phyloP scores from a whole-genome alignment of 2,329 filamentous ascomycete genomes.

The Hypoxylon sp. region DNA sequence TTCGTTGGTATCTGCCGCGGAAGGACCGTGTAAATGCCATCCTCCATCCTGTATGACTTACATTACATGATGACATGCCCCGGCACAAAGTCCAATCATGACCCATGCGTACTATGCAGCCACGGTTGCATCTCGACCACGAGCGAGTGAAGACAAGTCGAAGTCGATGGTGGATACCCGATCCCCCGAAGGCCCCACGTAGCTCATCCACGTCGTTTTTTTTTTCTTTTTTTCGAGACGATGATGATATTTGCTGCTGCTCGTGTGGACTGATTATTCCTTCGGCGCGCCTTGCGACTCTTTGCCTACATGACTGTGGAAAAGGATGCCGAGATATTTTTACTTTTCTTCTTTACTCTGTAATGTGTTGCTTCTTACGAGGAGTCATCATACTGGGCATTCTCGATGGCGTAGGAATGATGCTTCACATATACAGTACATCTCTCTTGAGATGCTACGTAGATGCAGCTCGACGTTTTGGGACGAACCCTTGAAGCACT shows the following conservation, averaged over 20 bases:
- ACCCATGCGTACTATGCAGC: constrained; percentile 27
- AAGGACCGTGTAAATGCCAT: constrained; percentile 33
- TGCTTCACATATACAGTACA: constrained; percentile 31
- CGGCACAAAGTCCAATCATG: constrained; percentile 24
- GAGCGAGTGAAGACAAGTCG: constrained; percentile 33
- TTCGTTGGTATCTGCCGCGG: constrained; percentile 37
- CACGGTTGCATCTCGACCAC: constrained; percentile 37
- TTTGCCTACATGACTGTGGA: constrained; percentile 22
- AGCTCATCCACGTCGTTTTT: constrained; percentile 11
- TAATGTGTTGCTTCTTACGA: constrained; percentile 10
- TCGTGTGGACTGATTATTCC: constrained; percentile 10
- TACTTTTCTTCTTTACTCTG: constrained; percentile 6
- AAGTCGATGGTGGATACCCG: constrained; percentile 37
- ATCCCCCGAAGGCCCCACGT: constrained; percentile 35
- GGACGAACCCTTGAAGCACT: constrained; percentile 40
- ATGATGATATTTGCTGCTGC: constrained; percentile 10
- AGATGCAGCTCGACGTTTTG: constrained; percentile 41
- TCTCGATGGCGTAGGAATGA: constrained; percentile 39
- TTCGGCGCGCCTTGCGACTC: constrained; percentile 9
- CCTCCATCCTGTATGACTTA: constrained; percentile 43
- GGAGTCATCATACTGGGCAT: constrained; percentile 7
- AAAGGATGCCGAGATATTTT: constrained; percentile 16
- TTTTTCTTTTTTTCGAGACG: neutral
- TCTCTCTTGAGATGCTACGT: neutral
- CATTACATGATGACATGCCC: constrained; percentile 42